Percentiles rank a stretch among this genome's conserved stretches.
Conservation (phyloP, 2,329 filamentous ascomycete species). For the Aspergillus transmontanensis region DNA sequence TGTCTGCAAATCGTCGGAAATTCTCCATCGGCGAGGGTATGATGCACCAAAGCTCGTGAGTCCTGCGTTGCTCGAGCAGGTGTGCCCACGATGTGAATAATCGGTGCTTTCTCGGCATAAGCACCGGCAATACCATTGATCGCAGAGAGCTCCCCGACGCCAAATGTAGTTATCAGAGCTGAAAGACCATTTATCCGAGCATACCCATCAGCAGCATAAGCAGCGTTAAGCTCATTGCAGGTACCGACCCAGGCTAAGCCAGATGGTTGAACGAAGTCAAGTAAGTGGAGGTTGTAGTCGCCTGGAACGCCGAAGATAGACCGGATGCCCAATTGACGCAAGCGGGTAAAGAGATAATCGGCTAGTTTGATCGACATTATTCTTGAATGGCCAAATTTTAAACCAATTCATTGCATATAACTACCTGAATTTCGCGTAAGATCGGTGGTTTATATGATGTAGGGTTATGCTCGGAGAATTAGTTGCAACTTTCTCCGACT, state of each 20-base stretch:
- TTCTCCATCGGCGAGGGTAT: constrained; percentile 66
- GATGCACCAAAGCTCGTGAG: constrained; percentile 55
- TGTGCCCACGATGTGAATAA: constrained; percentile 64
- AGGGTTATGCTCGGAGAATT: not conserved
- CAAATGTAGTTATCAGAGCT: constrained; percentile 39
- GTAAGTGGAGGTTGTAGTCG: constrained; percentile 69
- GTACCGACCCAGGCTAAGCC: constrained; percentile 67
- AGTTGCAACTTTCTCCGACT: not conserved
- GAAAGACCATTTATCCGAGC: constrained; percentile 31
- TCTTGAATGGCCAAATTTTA: not conserved
- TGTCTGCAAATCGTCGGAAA: constrained; percentile 55
- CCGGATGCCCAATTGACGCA: constrained; percentile 59
- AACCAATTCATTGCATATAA: not conserved
- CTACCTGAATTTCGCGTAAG: not conserved
- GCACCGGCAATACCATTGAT: constrained; percentile 73
- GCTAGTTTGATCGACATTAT: constrained; percentile 22
- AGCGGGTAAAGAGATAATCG: constrained; percentile 64
- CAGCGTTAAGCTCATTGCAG: constrained; percentile 73
- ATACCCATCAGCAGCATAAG: constrained; percentile 40
- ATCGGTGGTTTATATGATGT: not conserved
- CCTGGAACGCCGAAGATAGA: constrained; percentile 65
- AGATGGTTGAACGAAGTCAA: constrained; percentile 65
- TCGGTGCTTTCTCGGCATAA: constrained; percentile 70
- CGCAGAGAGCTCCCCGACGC: constrained; percentile 67
- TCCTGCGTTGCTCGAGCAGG: constrained; percentile 49